phyloP scores from a whole-genome alignment of 2,329 filamentous ascomycete species.

The Cercospora sp. region DNA sequence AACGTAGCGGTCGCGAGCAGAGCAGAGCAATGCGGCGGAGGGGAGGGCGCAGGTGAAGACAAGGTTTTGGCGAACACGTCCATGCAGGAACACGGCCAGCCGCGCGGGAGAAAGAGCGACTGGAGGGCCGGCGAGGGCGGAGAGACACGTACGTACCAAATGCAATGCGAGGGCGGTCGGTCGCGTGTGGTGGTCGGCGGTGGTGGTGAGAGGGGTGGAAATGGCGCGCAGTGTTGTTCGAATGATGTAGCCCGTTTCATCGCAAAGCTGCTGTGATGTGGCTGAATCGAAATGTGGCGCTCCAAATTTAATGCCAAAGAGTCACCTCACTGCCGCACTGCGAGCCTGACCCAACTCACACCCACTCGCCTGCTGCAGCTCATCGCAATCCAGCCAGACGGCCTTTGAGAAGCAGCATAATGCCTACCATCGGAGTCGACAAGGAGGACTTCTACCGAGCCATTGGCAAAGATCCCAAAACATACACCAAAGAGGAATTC shows the following conservation, averaged over 20 bases:
- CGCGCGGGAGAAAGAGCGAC: not conserved
- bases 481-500: conserved; percentile 86
- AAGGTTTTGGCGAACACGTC: conserved; percentile 2
- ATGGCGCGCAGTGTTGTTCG: conserved; percentile 1
- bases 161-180: not conserved
- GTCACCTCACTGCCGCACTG: not conserved
- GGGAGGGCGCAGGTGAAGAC: conserved; percentile 2
- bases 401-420: conserved; percentile 49
- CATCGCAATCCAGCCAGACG: conserved; percentile 7
- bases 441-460: conserved; percentile 95
- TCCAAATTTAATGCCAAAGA: conserved; percentile 4
- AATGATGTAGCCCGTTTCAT: conserved; percentile 1
- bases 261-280: not conserved
- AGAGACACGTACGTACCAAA: conserved; percentile 6
- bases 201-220: conserved; percentile 5
- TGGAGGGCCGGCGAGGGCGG: not conserved
- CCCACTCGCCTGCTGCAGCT: not conserved
- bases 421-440: conserved; percentile 97
- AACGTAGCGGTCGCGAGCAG: not conserved
- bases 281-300: conserved; percentile 5
- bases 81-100: conserved; percentile 7
- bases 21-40: conserved; percentile 3
- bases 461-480: conserved; percentile 69
- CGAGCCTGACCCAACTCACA: not conserved
- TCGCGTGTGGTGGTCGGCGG: not conserved